A percentile compares a stretch with the other conserved stretches of the same genome.
These are phyloP conservation scores for Chlorella vulgaris DNA, from an alignment of 139 green algal genomes.

Conservation along the genomic window DNA sequence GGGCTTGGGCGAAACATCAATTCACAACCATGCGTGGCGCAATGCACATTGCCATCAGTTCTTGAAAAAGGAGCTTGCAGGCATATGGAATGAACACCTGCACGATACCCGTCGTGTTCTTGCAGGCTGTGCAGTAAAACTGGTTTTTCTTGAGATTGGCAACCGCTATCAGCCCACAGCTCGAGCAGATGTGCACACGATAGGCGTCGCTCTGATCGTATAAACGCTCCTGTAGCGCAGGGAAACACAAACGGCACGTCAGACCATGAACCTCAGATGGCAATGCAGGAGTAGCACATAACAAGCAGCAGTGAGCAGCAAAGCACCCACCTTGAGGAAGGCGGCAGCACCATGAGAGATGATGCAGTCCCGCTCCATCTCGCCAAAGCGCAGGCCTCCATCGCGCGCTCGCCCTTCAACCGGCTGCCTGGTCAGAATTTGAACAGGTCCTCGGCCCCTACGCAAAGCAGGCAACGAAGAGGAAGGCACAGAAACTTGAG, in stretches of 20 bases:
- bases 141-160: slow-evolving; percentile 89
- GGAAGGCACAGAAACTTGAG: too few species aligned
- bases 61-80: slow-evolving; percentile 96
- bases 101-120: slow-evolving; percentile 58
- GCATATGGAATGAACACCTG: slow-evolving; percentile 92
- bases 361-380: slow-evolving; percentile 99
- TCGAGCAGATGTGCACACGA: slow-evolving; percentile 86
- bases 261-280: too few species aligned
- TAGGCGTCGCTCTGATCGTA: slow-evolving; percentile 91
- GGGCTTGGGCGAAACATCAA: too few species aligned
- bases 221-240: slow-evolving; percentile 80
- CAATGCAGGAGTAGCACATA: too few species aligned
- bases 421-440: slow-evolving; percentile 97
- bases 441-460: slow-evolving; percentile 35
- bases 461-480: not conserved
- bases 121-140: slow-evolving; percentile 75
- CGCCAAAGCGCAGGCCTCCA: slow-evolving; percentile 96
- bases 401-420: slow-evolving; percentile 95
- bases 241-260: not conserved
- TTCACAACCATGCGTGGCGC: slow-evolving; percentile 17
- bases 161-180: slow-evolving; percentile 81
- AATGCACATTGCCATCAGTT: slow-evolving; percentile 84
- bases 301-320: too few species aligned
- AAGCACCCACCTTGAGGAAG: slow-evolving; percentile 81
- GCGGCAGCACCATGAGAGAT: slow-evolving; percentile 84